Conservation (phyloP, 129 eudicot species). For the Logfia minima region DNA sequence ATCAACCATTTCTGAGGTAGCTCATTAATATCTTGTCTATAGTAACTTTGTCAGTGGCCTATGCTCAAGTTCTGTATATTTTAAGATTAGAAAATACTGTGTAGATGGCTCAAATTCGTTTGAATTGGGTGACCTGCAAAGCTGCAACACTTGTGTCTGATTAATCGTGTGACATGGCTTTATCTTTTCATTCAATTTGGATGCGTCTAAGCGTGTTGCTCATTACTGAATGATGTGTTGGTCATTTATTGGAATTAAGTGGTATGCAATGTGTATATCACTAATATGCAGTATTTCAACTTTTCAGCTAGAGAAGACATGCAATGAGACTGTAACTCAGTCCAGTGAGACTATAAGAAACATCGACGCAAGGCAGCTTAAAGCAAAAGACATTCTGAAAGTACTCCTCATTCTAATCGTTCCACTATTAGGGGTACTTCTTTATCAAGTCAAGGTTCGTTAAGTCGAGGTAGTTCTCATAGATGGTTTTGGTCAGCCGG, state of each 20-base stretch:
- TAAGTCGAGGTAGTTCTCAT: not conserved
- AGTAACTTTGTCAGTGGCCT: not conserved
- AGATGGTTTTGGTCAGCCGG: slow-evolving; percentile 13
- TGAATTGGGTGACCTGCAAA: not conserved
- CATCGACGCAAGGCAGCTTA: slow-evolving; percentile 67
- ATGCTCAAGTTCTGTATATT: too few species aligned
- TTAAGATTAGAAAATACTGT: too few species aligned
- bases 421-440: slow-evolving; percentile 36
- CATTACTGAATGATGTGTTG: not conserved
- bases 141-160: not conserved
- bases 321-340: slow-evolving; percentile 17
- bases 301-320: slow-evolving; percentile 36
- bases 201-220: not conserved
- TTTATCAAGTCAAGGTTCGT: slow-evolving; percentile 33
- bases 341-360: slow-evolving; percentile 41
- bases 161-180: not conserved
- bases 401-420: slow-evolving; percentile 37
- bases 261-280: slow-evolving; percentile 8
- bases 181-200: not conserved
- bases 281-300: slow-evolving; percentile 4
- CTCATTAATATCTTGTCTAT: not conserved
- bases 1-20: slow-evolving; percentile 38
- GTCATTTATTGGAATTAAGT: not conserved
- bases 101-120: not conserved
- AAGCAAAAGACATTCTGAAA: slow-evolving; percentile 35